Evolutionary conservation across 2,329 filamentous ascomycete species (phyloP).

Genomic region (Parasarocladium wereldwijsianum): DNA sequence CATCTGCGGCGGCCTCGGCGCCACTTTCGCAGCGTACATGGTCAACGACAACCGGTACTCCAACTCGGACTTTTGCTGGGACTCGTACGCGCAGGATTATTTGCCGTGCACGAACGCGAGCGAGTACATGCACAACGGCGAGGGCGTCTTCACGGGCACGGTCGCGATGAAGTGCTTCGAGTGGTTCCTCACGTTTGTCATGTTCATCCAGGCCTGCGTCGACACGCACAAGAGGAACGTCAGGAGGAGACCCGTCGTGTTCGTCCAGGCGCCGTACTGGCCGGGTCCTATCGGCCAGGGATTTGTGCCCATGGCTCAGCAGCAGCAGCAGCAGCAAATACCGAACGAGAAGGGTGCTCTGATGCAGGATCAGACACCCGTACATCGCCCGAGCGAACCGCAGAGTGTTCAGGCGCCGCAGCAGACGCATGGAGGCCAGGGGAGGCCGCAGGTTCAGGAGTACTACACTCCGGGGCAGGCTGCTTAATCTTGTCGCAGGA

Average conservation of each 20-base stretch:
- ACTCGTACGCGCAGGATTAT: slow-evolving; percentile 5
- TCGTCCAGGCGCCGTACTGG: slow-evolving; percentile 16
- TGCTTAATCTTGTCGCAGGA: too few species aligned
- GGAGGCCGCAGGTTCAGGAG: slow-evolving; percentile 3
- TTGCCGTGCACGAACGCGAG: slow-evolving; percentile 4
- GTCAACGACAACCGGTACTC: slow-evolving; percentile 4
- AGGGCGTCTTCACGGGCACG: slow-evolving; percentile 9
- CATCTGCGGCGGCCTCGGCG: slow-evolving; percentile 12
- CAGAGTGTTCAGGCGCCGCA: not conserved
- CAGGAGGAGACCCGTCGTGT: slow-evolving; percentile 10
- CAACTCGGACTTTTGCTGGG: slow-evolving; percentile 6
- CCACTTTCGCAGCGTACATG: slow-evolving; percentile 6
- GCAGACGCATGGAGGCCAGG: not conserved
- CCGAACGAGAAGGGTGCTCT: not conserved
- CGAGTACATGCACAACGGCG: slow-evolving; percentile 4
- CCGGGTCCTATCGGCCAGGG: slow-evolving; percentile 12
- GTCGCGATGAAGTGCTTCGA: slow-evolving; percentile 12
- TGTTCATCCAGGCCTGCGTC: slow-evolving; percentile 25
- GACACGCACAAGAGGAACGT: slow-evolving; percentile 19
- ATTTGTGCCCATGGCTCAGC: slow-evolving; percentile 14
- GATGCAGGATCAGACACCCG: slow-evolving; percentile 1
- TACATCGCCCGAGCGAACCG: not conserved
- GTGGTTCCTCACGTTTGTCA: slow-evolving; percentile 18
- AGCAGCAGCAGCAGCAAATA: not conserved
- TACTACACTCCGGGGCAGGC: slow-evolving; percentile 3